Base-by-base conservation (phyloP, 768 basidiomycete genomes). In the Mycena rosella region DNA sequence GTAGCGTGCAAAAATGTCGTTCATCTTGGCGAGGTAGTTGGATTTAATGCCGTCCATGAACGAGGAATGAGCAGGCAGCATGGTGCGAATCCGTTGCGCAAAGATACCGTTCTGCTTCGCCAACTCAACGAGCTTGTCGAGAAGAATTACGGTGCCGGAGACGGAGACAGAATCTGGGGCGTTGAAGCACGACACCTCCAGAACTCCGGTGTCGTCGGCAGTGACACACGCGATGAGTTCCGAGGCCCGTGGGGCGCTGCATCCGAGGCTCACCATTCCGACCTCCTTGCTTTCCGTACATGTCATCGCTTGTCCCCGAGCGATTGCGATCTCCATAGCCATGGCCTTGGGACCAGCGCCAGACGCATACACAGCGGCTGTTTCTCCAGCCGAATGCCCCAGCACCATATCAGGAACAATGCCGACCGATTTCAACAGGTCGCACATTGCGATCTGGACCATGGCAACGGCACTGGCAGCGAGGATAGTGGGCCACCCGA, bases 331-430 rank as follows among this genome's bases (percentile, higher is more conserved):
- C 64, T 80, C 77, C 36, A 81, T 32, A 0, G 77, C 79, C 71
- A 78, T 68, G 6, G 60, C 73, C 38, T 74, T 75, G 10, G 75
- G 59, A 4, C 65, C 75, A 1, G 80, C 75, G 15, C 79, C 79
- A n/a, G 76, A 78, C 0, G 79, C 77, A 49, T 79, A 79, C 29
- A 81, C 47, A 2, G 79, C 20, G 0, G 78, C 74, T 0, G 79
- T 79, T 58, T 81, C 80, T 2, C 80, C 80, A 5, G 79, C 78
- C 15, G 80, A 80, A 63, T 80, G 79, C 2, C 80, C 80, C 26
- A 80, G 24, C 27, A 80, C 56, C 3, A 68, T 58, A 48, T 78
- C 72, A 0, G 80, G 78, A 6, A 40, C 40, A 49, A 81, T 34
- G 4, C 76, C 77, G 14, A 76, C 40, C 29, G 69, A 64, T 6